Conservation (phyloP, 2,329 filamentous ascomycete species). For the Talaromyces sp. region DNA sequence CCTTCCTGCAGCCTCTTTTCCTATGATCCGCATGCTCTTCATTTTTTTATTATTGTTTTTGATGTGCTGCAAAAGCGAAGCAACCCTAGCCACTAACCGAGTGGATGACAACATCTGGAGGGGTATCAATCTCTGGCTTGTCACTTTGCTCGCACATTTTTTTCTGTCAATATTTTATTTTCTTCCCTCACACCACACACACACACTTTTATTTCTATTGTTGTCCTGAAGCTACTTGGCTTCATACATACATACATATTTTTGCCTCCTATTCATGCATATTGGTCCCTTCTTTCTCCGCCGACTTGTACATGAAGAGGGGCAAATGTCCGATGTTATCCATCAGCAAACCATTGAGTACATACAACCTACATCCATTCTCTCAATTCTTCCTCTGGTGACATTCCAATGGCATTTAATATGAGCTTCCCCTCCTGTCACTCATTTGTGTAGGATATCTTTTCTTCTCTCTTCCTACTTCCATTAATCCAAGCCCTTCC, state of each 20-base stretch:
- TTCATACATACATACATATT: conserved; percentile 1
- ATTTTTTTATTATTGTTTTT: conserved; percentile 22
- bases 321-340: conserved; percentile 12
- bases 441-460: conserved; percentile 8
- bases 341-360: neutral
- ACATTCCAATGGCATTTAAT: conserved; percentile 11
- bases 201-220: neutral
- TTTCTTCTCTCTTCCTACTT: neutral
- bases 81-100: conserved; percentile 16
- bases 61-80: conserved; percentile 1
- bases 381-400: neutral
- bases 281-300: conserved; percentile 5
- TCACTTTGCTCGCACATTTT: conserved; percentile 29
- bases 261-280: neutral
- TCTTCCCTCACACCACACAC: neutral
- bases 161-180: conserved; percentile 11
- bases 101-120: conserved; percentile 32
- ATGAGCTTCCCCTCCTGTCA: conserved; percentile 10
- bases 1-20: conserved; percentile 39
- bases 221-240: conserved; percentile 5
- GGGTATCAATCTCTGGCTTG: conserved; percentile 29
- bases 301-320: conserved; percentile 12
- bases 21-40: conserved; percentile 37
- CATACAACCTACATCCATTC: neutral
- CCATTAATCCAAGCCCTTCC: neutral